Conservation (phyloP, 2,329 filamentous ascomycete species). For the Rosellinia necatrix region DNA sequence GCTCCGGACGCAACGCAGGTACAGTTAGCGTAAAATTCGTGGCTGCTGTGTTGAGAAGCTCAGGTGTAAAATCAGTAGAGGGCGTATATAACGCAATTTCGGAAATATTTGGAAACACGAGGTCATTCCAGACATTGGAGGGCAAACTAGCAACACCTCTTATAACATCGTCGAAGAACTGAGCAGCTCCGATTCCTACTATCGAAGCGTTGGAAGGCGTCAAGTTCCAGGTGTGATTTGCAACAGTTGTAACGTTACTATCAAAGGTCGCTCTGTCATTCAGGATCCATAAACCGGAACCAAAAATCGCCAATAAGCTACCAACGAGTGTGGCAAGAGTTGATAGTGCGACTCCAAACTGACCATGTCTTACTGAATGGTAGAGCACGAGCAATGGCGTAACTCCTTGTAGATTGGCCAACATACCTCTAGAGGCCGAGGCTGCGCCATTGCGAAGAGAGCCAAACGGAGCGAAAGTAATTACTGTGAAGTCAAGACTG, state of each 20-base stretch:
- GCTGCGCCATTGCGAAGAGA: not conserved
- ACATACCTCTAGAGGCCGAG: not conserved
- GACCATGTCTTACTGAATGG: not conserved
- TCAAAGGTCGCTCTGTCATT: not conserved
- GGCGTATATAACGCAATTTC: not conserved
- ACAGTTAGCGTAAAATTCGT: not conserved
- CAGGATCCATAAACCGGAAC: constrained; percentile 1
- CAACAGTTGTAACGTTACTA: not conserved
- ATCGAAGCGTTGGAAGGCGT: not conserved
- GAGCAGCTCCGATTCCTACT: not conserved
- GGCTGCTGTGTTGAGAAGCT: not conserved
- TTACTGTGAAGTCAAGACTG: not conserved
- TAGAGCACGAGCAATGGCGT: not conserved
- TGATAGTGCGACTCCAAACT: not conserved
- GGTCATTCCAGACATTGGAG: not conserved
- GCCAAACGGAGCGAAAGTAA: not conserved
- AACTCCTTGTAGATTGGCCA: not conserved
- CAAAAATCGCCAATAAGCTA: not conserved
- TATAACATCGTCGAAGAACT: not conserved
- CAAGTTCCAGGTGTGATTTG: not conserved
- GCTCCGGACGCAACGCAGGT: not conserved
- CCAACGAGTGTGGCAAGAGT: not conserved
- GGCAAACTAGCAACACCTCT: not conserved
- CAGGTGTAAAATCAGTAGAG: not conserved
- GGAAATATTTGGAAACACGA: not conserved